Base-by-base conservation (phyloP, 192 early-diverging fungal species). In the Glomus cerebriforme region DNA sequence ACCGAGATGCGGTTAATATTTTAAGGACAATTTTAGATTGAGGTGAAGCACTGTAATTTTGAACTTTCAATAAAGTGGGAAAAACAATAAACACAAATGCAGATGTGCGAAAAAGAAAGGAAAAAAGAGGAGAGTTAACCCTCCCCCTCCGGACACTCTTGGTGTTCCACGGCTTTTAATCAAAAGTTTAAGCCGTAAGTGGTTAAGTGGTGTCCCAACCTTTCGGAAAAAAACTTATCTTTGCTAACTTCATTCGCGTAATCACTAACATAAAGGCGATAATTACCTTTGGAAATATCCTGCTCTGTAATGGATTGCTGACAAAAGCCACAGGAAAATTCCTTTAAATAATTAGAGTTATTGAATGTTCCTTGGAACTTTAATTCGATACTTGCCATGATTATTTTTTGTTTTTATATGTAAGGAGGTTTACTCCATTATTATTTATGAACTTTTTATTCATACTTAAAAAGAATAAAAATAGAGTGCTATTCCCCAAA, bases 361-460 rank as follows among this genome's bases (percentile, higher is more conserved):
- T 10, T 3, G 13, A 72, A 72, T 26, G 69, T 72, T 43, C 69
- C 69, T 26, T 1, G 13, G 43, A 72, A 72, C 47, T 72, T 72
- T 72, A 72, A 72, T 72, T 72, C 69, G 69, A 72, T 72, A 72
- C 43, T 72, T 72, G 69, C 69, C 69, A 72, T 72, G 69, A 72
- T 72, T 72, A 72, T 72, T 72, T 39, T 49, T 43, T 37, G 15
- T 72, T 72, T 54, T 72, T 37, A 29, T 72, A 72, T 72, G 12
- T 26, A 35, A 72, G 70, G 70, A 72, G 70, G 45, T 7, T 72
- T 72, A n/a, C 70, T 72, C 70, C 70, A 26, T 72, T 72, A 47
- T 71, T 71, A 72, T 72, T 72, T 72, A 72, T 72, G 70, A 72
- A 72, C 12, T 72, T 72, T 49, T 72, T 72, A 17, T 69, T 69